Evolutionary conservation across 495 filamentous ascomycete species (phyloP).

Genomic region (Immersiella caudata): DNA sequence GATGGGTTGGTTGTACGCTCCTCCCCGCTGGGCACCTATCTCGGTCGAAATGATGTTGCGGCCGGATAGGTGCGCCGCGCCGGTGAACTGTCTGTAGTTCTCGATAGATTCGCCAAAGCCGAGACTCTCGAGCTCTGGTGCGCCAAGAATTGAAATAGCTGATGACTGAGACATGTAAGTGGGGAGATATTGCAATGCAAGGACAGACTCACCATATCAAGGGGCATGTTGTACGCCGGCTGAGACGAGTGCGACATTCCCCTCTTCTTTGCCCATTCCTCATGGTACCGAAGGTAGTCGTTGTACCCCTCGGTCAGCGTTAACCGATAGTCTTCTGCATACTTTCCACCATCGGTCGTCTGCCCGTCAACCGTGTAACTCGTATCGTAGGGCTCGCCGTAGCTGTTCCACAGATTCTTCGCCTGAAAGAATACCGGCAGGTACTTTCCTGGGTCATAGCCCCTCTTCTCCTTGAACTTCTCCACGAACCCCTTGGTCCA

Average conservation of each 20-base stretch:
- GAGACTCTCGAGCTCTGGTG: constrained; percentile 53
- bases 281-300: constrained; percentile 39
- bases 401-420: constrained; percentile 39
- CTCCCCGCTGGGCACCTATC: constrained; percentile 36
- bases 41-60: constrained; percentile 49
- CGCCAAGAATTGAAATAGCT: constrained; percentile 45
- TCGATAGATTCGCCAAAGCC: constrained; percentile 47
- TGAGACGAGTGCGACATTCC: constrained; percentile 49
- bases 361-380: constrained; percentile 27
- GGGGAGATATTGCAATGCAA: neutral
- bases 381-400: constrained; percentile 25
- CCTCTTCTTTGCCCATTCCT: constrained; percentile 41
- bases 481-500: constrained; percentile 46
- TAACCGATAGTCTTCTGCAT: constrained; percentile 30
- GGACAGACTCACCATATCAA: constrained; percentile 45
- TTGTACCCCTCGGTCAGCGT: constrained; percentile 31
- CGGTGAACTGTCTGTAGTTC: constrained; percentile 50
- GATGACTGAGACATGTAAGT: constrained; percentile 6
- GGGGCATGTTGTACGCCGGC: constrained; percentile 51
- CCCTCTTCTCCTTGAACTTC: constrained; percentile 29
- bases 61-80: constrained; percentile 44
- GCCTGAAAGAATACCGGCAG: constrained; percentile 45
- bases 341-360: constrained; percentile 28
- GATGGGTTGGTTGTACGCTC: constrained; percentile 38
- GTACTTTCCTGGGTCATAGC: constrained; percentile 35